phyloP scores from a whole-genome alignment of 192 early-diverging fungal genomes.

The Rhizoclosmatium sp. region DNA sequence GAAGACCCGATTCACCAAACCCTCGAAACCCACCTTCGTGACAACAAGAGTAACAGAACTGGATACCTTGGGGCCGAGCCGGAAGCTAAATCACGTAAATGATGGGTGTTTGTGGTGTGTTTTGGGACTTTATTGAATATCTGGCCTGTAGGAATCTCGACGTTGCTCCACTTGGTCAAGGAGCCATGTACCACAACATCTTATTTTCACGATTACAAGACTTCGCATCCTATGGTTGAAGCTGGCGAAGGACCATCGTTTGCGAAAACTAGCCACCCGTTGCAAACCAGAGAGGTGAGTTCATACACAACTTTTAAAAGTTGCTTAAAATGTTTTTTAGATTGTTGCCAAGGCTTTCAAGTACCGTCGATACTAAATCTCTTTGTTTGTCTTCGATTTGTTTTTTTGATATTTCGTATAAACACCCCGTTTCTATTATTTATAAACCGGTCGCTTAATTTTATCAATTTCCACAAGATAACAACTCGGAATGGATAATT shows the following conservation, averaged over 20 bases:
- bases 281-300: conserved; percentile 40
- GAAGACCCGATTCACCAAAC: conserved; percentile 3
- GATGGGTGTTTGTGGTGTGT: not conserved
- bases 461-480: no score
- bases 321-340: conserved; percentile 1
- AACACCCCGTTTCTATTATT: no score
- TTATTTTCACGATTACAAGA: conserved; percentile 29
- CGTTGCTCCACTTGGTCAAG: conserved; percentile 36
- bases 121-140: not conserved
- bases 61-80: conserved; percentile 4
- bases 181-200: conserved; percentile 6
- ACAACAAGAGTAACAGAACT: conserved; percentile 37
- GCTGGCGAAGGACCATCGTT: conserved; percentile 31
- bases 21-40: conserved; percentile 29
- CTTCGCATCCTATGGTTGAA: conserved; percentile 22
- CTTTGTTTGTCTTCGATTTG: no score
- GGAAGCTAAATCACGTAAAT: not conserved
- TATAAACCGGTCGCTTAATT: no score
- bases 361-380: conserved; percentile 29
- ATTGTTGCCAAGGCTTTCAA: conserved; percentile 45
- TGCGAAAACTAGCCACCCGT: conserved; percentile 12
- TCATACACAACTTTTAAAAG: not conserved
- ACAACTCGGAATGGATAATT: no score
- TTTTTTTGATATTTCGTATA: no score
- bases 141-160: conserved; percentile 16